Percentiles rank a stretch among this genome's conserved stretches.
Evolutionary conservation across 306 rosid species (phyloP).

Genomic region (Vigna unguiculata): DNA sequence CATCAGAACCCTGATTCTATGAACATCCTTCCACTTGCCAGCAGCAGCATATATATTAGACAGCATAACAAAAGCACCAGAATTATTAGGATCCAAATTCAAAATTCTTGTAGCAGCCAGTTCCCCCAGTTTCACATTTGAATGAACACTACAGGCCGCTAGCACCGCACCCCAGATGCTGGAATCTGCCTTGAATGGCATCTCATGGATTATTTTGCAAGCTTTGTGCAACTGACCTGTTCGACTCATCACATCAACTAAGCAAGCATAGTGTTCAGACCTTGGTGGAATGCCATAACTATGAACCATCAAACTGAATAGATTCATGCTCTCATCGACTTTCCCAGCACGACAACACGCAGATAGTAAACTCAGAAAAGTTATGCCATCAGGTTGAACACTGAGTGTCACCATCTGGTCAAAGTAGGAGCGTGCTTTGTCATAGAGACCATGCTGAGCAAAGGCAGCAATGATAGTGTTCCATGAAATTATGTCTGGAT

Average conservation of each 20-base stretch:
- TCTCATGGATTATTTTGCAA: slow-evolving; percentile 45
- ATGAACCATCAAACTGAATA: slow-evolving; percentile 48
- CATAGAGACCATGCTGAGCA: slow-evolving; percentile 61
- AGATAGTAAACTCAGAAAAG: slow-evolving; percentile 56
- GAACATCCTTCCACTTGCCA: slow-evolving; percentile 58
- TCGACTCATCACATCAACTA: slow-evolving; percentile 53
- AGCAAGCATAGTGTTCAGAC: slow-evolving; percentile 58
- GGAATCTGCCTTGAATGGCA: slow-evolving; percentile 52
- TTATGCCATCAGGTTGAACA: slow-evolving; percentile 56
- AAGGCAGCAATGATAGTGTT: slow-evolving; percentile 60
- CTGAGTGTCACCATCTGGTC: slow-evolving; percentile 38
- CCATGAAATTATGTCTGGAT: slow-evolving; percentile 61
- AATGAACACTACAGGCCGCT: slow-evolving; percentile 52
- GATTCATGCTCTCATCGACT: slow-evolving; percentile 50
- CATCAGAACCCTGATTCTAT: slow-evolving; percentile 55
- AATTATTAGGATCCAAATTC: slow-evolving; percentile 50
- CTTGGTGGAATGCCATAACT: slow-evolving; percentile 51
- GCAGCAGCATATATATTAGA: slow-evolving; percentile 60
- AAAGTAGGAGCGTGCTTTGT: slow-evolving; percentile 51
- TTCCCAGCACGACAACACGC: slow-evolving; percentile 54
- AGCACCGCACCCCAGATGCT: slow-evolving; percentile 58
- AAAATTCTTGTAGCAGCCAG: slow-evolving; percentile 48
- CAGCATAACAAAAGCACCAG: slow-evolving; percentile 57
- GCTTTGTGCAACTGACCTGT: slow-evolving; percentile 59
- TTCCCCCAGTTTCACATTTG: slow-evolving; percentile 53